A percentile compares a stretch with the other conserved stretches of the same genome.
phyloP scores from a whole-genome alignment of 78 protist genomes.

The Anaeramoeba flamelloides region DNA sequence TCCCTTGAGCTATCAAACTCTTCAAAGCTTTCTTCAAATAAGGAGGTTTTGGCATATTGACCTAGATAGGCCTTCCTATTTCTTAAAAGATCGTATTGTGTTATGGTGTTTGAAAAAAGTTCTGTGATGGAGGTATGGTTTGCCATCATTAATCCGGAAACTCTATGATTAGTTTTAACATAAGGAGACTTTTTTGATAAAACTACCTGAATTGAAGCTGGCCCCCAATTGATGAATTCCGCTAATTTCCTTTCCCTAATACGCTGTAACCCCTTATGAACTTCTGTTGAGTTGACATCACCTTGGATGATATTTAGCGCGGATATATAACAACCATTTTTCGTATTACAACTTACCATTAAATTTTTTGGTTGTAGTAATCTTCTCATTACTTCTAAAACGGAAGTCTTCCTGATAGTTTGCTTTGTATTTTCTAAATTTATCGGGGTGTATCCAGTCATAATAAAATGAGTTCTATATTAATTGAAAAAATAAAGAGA shows the following conservation, averaged over 20 bases:
- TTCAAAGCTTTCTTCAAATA: constrained; percentile 45
- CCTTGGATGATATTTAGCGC: constrained; percentile 94
- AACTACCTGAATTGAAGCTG: constrained; percentile 89
- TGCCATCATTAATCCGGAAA: constrained; percentile 94
- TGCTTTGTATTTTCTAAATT: background rate
- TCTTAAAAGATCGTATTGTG: constrained; percentile 61
- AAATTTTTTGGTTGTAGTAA: constrained; percentile 74
- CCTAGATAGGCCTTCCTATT: constrained; percentile 33
- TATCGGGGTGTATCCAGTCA: constrained; percentile 83
- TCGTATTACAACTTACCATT: constrained; percentile 27
- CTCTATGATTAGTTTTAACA: constrained; percentile 63
- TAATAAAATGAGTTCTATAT: constrained; percentile 95
- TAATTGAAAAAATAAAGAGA: too few species aligned
- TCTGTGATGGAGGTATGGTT: constrained; percentile 81
- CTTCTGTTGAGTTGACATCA: constrained; percentile 90
- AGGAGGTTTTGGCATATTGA: constrained; percentile 26
- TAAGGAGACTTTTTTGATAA: constrained; percentile 65
- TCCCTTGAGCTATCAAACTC: constrained; percentile 69
- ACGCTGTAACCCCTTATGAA: constrained; percentile 87
- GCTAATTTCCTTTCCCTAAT: constrained; percentile 74
- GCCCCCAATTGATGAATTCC: constrained; percentile 97
- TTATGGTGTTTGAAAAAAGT: constrained; percentile 20
- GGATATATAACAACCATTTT: constrained; percentile 73
- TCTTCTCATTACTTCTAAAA: constrained; percentile 95
- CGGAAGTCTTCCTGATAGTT: constrained; percentile 85